Base-by-base conservation (phyloP, 2,329 filamentous ascomycete genomes). In the Pyrenophora teres region DNA sequence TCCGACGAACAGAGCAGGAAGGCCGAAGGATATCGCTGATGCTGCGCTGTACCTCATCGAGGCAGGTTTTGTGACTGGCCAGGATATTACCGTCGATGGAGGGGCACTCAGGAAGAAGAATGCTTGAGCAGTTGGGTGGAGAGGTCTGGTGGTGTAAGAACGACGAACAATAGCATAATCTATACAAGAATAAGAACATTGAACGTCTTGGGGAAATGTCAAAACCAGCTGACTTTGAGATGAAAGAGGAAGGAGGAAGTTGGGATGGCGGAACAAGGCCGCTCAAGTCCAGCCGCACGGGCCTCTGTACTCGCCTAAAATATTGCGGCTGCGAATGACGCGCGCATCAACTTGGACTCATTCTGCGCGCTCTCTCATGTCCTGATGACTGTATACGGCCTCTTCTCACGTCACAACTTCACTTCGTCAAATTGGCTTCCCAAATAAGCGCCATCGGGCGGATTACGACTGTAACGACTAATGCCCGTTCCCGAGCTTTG, bases 11-110 rank as follows among this genome's bases (percentile, higher is more conserved):
- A 69, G 78, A 27, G 76, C 76, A 1, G 78, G 78, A 2, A 69
- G 73, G 45, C 77, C 76, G 1, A 75, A 75, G 62, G 78, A 80
- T 46, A 74, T 80, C 32, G 72, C 74, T 9, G 72, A 79, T 45
- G 76, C 77, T 0, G 74, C 68, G 10, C 62, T 78, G 53, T 80
- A 75, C 57, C 55, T 76, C 40, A 70, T 76, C 6, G 60, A 72
- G 36, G 72, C 72, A 6, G 73, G 71, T 0, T 76, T 75, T 42
- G 68, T 76, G 3, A 75, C 70, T 5, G 72, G 71, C 18, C 67
- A 69, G 52, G 70, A 73, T 31, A 68, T 75, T 15, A 71, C 68
- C 2, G 67, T 75, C 4, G 72, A 75, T 51, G 72, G 72, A 21
- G 72, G 72, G 25, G 71, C 68, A 2, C 40, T 70, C 55, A 62